Percentiles rank a stretch among this genome's conserved stretches.
Conservation (phyloP, 1,284 basidiomycete species). For the Cryptococcus maquisensis region DNA sequence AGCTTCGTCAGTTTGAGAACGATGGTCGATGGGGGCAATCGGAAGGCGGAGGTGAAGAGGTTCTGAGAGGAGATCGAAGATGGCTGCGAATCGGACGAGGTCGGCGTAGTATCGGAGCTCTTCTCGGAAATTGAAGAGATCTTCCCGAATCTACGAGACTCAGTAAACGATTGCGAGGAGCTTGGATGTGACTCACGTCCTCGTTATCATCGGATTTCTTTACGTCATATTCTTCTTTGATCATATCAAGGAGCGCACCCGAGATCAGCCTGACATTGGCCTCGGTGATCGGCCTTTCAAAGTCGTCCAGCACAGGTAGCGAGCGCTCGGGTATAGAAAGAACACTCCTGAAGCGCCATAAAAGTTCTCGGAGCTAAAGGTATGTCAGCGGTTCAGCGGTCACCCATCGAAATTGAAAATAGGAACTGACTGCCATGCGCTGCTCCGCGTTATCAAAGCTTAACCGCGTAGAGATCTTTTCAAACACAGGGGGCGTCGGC, state of each 20-base stretch:
- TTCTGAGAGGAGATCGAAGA: slow-evolving; percentile 22
- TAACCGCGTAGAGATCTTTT: slow-evolving; percentile 28
- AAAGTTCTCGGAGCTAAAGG: slow-evolving; percentile 36
- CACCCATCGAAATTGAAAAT: background rate
- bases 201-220: slow-evolving; percentile 15
- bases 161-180: background rate
- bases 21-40: slow-evolving; percentile 6
- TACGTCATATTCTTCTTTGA: slow-evolving; percentile 22
- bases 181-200: slow-evolving; percentile 12
- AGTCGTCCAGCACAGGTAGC: slow-evolving; percentile 38
- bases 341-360: slow-evolving; percentile 30
- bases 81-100: slow-evolving; percentile 33
- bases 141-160: slow-evolving; percentile 12
- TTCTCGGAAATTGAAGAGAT: slow-evolving; percentile 28
- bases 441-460: slow-evolving; percentile 31
- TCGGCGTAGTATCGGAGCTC: slow-evolving; percentile 43
- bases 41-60: slow-evolving; percentile 22
- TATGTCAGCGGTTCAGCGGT: background rate
- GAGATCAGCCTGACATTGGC: slow-evolving; percentile 33
- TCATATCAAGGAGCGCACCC: slow-evolving; percentile 34
- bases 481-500: slow-evolving; percentile 24
- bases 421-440: slow-evolving; percentile 30
- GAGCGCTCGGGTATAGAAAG: slow-evolving; percentile 35
- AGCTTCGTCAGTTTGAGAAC: slow-evolving; percentile 17
- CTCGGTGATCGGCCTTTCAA: slow-evolving; percentile 40